A percentile compares a stretch with the other conserved stretches of the same genome.
phyloP scores from a whole-genome alignment of 192 early-diverging fungal genomes.

The Coemansia sp. region DNA sequence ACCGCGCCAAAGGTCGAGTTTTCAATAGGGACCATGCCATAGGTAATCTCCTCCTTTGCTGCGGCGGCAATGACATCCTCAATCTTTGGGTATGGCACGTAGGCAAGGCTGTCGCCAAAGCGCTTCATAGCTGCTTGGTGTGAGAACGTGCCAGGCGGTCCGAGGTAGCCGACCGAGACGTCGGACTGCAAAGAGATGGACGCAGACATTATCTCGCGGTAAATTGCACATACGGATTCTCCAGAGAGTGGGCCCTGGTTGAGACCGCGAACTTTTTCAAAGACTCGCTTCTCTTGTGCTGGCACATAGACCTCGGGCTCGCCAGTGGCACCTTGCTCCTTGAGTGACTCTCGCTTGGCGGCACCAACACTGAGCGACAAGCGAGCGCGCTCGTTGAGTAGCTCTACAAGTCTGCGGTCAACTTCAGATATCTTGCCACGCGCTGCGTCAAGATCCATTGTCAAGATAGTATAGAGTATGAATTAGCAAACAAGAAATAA shows the following conservation, averaged over 20 bases:
- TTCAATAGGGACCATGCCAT: constrained; percentile 94
- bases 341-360: constrained; percentile 62
- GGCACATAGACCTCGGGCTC: constrained; percentile 76
- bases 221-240: constrained; percentile 71
- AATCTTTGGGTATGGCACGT: constrained; percentile 69
- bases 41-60: constrained; percentile 74
- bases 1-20: constrained; percentile 93
- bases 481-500: neutral
- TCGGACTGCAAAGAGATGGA: constrained; percentile 83
- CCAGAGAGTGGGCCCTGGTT: constrained; percentile 81
- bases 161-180: constrained; percentile 86
- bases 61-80: constrained; percentile 82
- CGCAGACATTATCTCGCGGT: constrained; percentile 87
- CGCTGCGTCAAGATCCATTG: constrained; percentile 62
- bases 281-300: constrained; percentile 76
- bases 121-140: constrained; percentile 82
- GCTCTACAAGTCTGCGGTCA: constrained; percentile 72
- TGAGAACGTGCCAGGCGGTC: constrained; percentile 88
- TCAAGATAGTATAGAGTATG: neutral
- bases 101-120: constrained; percentile 81
- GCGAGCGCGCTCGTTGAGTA: constrained; percentile 83
- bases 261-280: constrained; percentile 69
- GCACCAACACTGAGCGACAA: constrained; percentile 81
- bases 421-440: constrained; percentile 74
- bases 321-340: constrained; percentile 46